phyloP scores from a whole-genome alignment of 306 rosid genomes.

The Castanea crenata region DNA sequence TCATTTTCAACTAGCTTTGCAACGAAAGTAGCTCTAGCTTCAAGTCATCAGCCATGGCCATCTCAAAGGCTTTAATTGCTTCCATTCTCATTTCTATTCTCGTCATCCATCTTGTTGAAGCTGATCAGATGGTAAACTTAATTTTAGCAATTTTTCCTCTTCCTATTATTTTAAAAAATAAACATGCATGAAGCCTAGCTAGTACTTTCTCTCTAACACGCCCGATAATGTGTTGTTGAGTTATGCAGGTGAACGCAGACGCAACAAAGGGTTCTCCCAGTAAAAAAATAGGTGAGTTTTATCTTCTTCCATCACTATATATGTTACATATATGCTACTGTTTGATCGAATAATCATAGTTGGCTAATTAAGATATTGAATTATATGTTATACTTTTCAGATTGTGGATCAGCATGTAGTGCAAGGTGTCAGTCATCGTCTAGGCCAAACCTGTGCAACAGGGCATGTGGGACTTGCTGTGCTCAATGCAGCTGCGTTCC shows the following conservation, averaged over 20 bases:
- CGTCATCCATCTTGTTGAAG: slow-evolving; percentile 21
- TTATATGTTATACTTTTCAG: not conserved
- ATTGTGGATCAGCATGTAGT: slow-evolving; percentile 38
- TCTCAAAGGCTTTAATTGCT: not conserved
- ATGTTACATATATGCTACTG: not conserved
- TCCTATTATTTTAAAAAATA: not conserved
- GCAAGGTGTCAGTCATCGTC: slow-evolving; percentile 38
- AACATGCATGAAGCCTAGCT: not conserved
- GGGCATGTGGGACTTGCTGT: slow-evolving; percentile 58
- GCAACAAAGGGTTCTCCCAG: not conserved
- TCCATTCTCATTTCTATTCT: slow-evolving; percentile 36
- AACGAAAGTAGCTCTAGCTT: not conserved
- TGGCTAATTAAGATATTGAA: not conserved
- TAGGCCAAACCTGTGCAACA: slow-evolving; percentile 37
- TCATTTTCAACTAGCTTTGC: not conserved
- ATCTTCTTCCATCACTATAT: not conserved
- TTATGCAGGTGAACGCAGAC: not conserved
- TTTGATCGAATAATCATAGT: not conserved
- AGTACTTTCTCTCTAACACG: not conserved
- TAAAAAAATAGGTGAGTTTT: not conserved
- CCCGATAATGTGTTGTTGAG: not conserved
- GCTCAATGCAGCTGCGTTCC: slow-evolving; percentile 51
- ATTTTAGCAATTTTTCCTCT: not conserved
- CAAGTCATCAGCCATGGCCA: not conserved
- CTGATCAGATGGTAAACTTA: slow-evolving; percentile 26